Evolutionary conservation across 108 stramenopile species (phyloP), one percentile per base, ranked within the genome.

Genomic region (Mediolabrus comicus): DNA sequence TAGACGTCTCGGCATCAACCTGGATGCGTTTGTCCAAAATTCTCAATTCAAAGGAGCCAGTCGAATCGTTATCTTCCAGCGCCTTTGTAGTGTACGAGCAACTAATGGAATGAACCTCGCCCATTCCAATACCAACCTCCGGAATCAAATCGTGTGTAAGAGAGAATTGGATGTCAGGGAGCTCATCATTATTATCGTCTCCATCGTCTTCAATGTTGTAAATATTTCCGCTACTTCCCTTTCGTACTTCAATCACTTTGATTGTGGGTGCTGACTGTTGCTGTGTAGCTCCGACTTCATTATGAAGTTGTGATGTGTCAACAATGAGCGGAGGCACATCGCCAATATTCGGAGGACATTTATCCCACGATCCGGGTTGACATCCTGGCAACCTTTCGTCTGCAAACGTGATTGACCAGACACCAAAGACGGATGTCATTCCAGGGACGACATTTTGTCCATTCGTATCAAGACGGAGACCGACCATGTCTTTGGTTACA

Each of bases 191-290:
- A 25, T 78, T 77, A 2, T 79, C 71, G 30, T 78, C 53, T n/a
- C n/a, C n/a, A n/a, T n/a, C n/a, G n/a, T n/a, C n/a, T n/a, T n/a
- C n/a, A n/a, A n/a, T n/a, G n/a, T n/a, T n/a, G 7, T 49, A 49
- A 52, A 60, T 34, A 74, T 91, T 91, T 12, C 90, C 90, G n/a
- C 62, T 36, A 0, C 82, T 73, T 9, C 90, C 90, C 51, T 77
- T 79, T 59, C 25, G 43, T 4, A 83, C 75, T 78, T 87, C 87
- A 16, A 67, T 62, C 17, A 86, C 71, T 7, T 25, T 25, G 39
- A 75, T 68, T 33, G 14, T 56, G 31, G 74, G 74, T 38, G 66
- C 30, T 4, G 66, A 25, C 14, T 75, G 74, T 27, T 62, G 54
- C 51, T 75, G 66, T 13, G 66, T 67, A 7, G 63, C 56, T 24